phyloP scores from a whole-genome alignment of 2,329 filamentous ascomycete species.

The Apiospora arundinis region DNA sequence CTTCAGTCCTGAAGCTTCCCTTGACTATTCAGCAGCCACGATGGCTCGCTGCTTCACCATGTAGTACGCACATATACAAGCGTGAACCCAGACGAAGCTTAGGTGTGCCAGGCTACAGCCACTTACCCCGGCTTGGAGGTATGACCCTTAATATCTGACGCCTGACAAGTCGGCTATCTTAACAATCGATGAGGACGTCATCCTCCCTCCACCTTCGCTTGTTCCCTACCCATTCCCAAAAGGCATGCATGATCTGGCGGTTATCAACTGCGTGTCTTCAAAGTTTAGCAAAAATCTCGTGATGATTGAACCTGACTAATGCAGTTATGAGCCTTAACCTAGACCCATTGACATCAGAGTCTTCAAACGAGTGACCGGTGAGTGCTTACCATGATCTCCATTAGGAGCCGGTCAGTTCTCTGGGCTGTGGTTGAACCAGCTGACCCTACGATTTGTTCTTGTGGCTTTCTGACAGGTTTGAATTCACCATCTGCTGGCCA shows the following conservation, averaged over 20 bases:
- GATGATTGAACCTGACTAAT: not conserved
- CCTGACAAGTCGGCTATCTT: not conserved
- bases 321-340: not conserved
- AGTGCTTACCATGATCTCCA: not conserved
- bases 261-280: not conserved
- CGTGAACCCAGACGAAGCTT: not conserved
- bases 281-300: not conserved
- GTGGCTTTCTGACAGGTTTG: not conserved
- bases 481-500: not conserved
- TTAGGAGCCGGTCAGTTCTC: not conserved
- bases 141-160: not conserved
- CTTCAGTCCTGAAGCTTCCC: not conserved
- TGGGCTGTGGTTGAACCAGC: not conserved
- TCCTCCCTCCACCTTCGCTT: not conserved
- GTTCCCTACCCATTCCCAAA: not conserved
- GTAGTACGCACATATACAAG: not conserved
- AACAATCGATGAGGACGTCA: not conserved
- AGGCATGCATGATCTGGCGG: not conserved
- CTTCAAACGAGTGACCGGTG: not conserved
- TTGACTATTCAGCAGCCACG: not conserved
- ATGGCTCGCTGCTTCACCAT: not conserved
- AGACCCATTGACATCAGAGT: not conserved
- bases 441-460: not conserved
- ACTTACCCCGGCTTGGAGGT: not conserved
- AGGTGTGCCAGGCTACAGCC: not conserved